These are phyloP conservation scores for Fusarium nematophilum DNA, from an alignment of 2,329 filamentous ascomycete genomes.

Conservation along the genomic window DNA sequence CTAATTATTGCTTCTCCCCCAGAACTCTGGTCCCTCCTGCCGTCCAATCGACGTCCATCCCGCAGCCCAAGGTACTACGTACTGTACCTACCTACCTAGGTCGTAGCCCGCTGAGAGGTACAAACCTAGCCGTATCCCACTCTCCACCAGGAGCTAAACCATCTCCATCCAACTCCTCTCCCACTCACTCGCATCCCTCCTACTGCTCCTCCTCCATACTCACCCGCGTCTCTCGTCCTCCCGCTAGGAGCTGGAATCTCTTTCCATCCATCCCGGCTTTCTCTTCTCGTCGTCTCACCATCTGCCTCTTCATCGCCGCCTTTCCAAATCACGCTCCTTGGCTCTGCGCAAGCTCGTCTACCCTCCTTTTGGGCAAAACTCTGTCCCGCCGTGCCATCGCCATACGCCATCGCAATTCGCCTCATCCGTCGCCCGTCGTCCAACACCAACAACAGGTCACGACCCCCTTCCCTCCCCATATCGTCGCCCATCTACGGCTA, in stretches of 20 bases:
- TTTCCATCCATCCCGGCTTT: constrained; percentile 56
- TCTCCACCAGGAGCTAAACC: constrained; percentile 38
- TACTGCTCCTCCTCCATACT: constrained; percentile 37
- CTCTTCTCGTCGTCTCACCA: constrained; percentile 55
- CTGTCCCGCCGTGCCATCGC: constrained; percentile 48
- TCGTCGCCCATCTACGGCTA: constrained; percentile 39
- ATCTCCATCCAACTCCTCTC: constrained; percentile 42
- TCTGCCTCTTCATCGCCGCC: constrained; percentile 50
- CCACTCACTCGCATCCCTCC: constrained; percentile 37
- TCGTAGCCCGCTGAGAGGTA: no score
- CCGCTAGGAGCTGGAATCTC: constrained; percentile 50
- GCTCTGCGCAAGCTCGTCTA: constrained; percentile 49
- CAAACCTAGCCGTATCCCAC: constrained; percentile 27
- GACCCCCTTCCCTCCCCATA: constrained; percentile 24
- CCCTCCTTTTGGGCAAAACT: constrained; percentile 53
- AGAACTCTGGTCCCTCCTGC: constrained; percentile 21
- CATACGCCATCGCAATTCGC: constrained; percentile 44
- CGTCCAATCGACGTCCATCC: constrained; percentile 4
- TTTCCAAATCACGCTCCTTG: constrained; percentile 54
- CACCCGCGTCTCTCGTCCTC: constrained; percentile 44
- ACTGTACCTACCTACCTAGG: no score
- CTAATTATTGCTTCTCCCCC: constrained; percentile 24
- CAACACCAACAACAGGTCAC: constrained; percentile 29
- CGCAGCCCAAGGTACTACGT: background rate
- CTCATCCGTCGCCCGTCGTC: constrained; percentile 40